Evolutionary conservation across 1,284 basidiomycete species (phyloP).

Genomic region (Heterobasidion irregulare): DNA sequence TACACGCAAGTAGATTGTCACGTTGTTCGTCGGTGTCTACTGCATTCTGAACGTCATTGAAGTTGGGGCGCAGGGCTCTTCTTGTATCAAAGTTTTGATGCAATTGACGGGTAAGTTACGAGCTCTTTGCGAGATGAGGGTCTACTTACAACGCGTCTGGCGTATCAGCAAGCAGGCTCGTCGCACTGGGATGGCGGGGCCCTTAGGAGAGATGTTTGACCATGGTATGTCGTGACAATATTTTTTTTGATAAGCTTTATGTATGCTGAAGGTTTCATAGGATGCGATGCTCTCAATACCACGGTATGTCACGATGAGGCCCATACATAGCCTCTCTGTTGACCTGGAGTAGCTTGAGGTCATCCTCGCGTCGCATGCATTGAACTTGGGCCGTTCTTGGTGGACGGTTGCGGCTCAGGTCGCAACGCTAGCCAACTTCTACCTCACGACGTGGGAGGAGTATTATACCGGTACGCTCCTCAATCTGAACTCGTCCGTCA

Average conservation of each 20-base stretch:
- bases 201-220: conserved; percentile 95
- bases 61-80: conserved; percentile 92
- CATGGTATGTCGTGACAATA: conserved; percentile 53
- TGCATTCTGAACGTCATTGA: neutral
- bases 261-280: conserved; percentile 23
- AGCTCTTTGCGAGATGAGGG: neutral
- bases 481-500: too few species aligned
- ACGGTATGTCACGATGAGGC: conserved; percentile 47
- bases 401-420: conserved; percentile 90
- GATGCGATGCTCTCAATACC: conserved; percentile 90
- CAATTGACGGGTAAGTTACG: conserved; percentile 72
- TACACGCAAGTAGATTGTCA: conserved; percentile 51
- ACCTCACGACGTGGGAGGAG: conserved; percentile 97
- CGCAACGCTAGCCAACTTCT: conserved; percentile 89
- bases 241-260: neutral
- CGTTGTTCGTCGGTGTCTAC: neutral
- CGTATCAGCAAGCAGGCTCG: conserved; percentile 83
- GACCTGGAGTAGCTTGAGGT: conserved; percentile 61
- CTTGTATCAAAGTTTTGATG: conserved; percentile 86
- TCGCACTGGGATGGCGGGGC: conserved; percentile 92
- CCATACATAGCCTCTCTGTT: neutral
- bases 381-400: conserved; percentile 90
- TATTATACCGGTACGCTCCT: conserved; percentile 73
- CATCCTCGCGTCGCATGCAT: conserved; percentile 74
- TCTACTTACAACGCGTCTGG: neutral